These are phyloP conservation scores for Phoma herbarum DNA, from an alignment of 2,329 filamentous ascomycete genomes.

Conservation along the genomic window DNA sequence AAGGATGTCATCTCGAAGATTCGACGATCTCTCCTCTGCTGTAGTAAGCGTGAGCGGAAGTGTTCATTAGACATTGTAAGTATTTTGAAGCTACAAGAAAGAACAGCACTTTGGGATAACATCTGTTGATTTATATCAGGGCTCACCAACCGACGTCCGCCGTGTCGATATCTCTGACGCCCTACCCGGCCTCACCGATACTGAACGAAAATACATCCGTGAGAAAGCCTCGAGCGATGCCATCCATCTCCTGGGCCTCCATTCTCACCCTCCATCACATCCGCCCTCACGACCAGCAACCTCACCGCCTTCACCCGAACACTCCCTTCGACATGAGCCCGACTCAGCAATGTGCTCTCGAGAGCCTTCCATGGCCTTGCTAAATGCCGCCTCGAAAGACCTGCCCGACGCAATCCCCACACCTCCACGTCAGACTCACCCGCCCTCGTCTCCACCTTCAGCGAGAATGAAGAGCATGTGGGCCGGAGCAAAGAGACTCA, in stretches of 20 bases:
- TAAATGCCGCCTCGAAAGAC: slow-evolving; percentile 36
- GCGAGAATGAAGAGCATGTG: slow-evolving; percentile 40
- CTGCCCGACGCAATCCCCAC: slow-evolving; percentile 36
- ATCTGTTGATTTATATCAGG: slow-evolving; percentile 26
- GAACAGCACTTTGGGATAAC: neutral
- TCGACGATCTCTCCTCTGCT: slow-evolving; percentile 39
- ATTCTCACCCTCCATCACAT: slow-evolving; percentile 25
- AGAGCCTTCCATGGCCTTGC: slow-evolving; percentile 30
- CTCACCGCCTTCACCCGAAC: slow-evolving; percentile 24
- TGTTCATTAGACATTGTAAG: slow-evolving; percentile 36
- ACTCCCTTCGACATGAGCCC: slow-evolving; percentile 20
- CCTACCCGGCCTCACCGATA: slow-evolving; percentile 42
- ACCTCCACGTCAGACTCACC: slow-evolving; percentile 29
- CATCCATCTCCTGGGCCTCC: slow-evolving; percentile 35
- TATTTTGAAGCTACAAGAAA: neutral
- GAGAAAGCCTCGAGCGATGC: slow-evolving; percentile 44
- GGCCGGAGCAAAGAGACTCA: slow-evolving; percentile 28
- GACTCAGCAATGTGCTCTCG: slow-evolving; percentile 24
- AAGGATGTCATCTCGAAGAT: slow-evolving; percentile 34
- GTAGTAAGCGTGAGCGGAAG: slow-evolving; percentile 31
- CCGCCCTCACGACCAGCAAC: slow-evolving; percentile 25
- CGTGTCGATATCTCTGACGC: slow-evolving; percentile 39
- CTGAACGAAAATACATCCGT: slow-evolving; percentile 40
- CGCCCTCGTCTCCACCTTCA: slow-evolving; percentile 29
- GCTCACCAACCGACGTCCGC: slow-evolving; percentile 43